phyloP scores from a whole-genome alignment of 805 yeast genomes.

The Kodamaea fukazawae region DNA sequence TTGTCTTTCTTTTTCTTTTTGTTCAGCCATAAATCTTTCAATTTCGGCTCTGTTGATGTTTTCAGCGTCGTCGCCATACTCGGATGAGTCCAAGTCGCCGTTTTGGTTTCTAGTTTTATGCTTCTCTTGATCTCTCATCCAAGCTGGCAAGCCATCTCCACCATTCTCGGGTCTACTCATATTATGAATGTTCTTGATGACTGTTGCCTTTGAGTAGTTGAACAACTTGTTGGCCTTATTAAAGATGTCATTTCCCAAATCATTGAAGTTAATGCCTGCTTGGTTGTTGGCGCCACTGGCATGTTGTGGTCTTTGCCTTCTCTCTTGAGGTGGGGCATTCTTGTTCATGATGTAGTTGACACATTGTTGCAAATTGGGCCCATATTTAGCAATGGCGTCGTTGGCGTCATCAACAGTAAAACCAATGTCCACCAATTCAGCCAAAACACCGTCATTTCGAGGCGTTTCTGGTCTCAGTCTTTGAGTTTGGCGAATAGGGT shows the following conservation, averaged over 20 bases:
- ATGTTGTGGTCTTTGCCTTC: not conserved
- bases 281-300: not conserved
- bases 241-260: constrained; percentile 53
- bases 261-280: constrained; percentile 33
- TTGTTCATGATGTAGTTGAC: constrained; percentile 62
- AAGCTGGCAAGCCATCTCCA: constrained; percentile 52
- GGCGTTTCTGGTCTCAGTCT: constrained; percentile 3
- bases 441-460: constrained; percentile 50
- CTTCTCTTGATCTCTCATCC: constrained; percentile 65
- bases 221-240: constrained; percentile 59
- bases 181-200: constrained; percentile 55
- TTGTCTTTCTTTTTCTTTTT: constrained; percentile 36
- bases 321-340: constrained; percentile 5
- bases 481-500: not conserved
- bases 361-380: constrained; percentile 61
- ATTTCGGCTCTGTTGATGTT: constrained; percentile 45
- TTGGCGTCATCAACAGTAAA: constrained; percentile 60
- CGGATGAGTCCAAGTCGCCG: constrained; percentile 29
- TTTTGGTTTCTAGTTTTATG: constrained; percentile 44
- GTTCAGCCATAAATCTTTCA: constrained; percentile 35
- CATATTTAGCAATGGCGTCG: constrained; percentile 57
- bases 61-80: constrained; percentile 49
- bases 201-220: constrained; percentile 56
- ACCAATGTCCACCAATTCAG: constrained; percentile 78
- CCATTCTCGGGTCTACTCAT: constrained; percentile 16